Evolutionary conservation across 2,329 filamentous ascomycete genomes (phyloP).

Genomic region (Colletotrichum sp.): DNA sequence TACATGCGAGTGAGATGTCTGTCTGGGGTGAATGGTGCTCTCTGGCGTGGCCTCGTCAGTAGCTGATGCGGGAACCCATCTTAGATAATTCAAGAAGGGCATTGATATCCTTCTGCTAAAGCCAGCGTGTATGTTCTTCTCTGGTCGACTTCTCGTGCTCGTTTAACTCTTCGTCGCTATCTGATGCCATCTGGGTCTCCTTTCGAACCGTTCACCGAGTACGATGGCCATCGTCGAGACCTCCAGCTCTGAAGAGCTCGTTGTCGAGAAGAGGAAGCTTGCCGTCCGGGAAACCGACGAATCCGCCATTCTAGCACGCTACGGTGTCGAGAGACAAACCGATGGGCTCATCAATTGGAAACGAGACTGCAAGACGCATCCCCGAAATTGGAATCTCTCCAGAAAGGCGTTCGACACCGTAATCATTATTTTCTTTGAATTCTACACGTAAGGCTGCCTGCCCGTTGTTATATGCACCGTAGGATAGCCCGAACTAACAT

Average conservation of each 20-base stretch:
- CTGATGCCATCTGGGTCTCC: neutral
- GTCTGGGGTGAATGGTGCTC: neutral
- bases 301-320: neutral
- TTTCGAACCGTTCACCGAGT: neutral
- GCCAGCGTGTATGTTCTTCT: neutral
- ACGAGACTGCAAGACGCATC: constrained; percentile 3
- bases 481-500: neutral
- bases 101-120: neutral
- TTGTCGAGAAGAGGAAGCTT: neutral
- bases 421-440: constrained; percentile 25
- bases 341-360: constrained; percentile 14
- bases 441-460: constrained; percentile 23
- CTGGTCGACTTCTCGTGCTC: neutral
- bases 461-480: neutral
- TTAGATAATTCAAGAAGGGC: too few species aligned
- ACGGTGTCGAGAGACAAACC: neutral
- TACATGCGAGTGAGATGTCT: neutral
- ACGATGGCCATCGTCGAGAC: neutral
- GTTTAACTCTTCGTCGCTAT: neutral
- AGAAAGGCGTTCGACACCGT: constrained; percentile 23
- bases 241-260: neutral
- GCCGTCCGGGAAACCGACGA: neutral
- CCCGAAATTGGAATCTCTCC: constrained; percentile 23
- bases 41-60: neutral
- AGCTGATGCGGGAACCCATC: neutral